Base-by-base conservation (phyloP, 2,329 filamentous ascomycete genomes). In the Fusarium ramigenum region DNA sequence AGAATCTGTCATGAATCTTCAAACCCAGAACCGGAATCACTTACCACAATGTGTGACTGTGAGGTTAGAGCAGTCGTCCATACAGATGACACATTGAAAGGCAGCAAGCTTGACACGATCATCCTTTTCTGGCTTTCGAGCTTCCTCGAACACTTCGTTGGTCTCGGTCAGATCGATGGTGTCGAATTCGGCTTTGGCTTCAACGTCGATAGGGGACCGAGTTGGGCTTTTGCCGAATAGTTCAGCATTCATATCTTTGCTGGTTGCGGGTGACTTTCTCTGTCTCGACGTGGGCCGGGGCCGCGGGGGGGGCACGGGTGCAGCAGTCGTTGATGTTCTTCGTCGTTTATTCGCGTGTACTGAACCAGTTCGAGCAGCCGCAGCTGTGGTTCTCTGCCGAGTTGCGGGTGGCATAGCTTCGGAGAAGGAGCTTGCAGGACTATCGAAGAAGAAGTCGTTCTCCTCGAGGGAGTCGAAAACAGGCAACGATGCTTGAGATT, bases 11-110 rank as follows among this genome's bases (percentile, higher is more conserved):
- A 23, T 52, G 11, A 44, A 34, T 19, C 34, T 19, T 52, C 19
- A 18, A 18, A 19, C 7, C 19, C 42, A 37, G 28, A 50, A 18
- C 43, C 49, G 21, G 43, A 42, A 59, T 39, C 21, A 83, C 89
- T 72, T 88, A 92, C 90, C 90, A 80, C 90, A 92, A 79, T 91
- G 88, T 6, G 90, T 92, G 50, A 91, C 87, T 3, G 89, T 91
- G 68, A 92, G 76, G 34, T 84, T 83, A 4, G 85, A 87, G 32
- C 85, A 87, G 69, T 89, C 85, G 68, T 92, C 90, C 88, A 92
- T 90, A 80, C 90, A 92, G 65, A 92, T 92, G 47, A 90, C 89
- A 70, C 90, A 92, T 79, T 92, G 88, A 53, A 91, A 90, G 8
- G 84, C 83, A 49, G 85, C 83, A 21, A 92, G 79, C 78, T 88